Evolutionary conservation across 2,329 filamentous ascomycete genomes (phyloP).

Genomic region (Diplodia seriata): DNA sequence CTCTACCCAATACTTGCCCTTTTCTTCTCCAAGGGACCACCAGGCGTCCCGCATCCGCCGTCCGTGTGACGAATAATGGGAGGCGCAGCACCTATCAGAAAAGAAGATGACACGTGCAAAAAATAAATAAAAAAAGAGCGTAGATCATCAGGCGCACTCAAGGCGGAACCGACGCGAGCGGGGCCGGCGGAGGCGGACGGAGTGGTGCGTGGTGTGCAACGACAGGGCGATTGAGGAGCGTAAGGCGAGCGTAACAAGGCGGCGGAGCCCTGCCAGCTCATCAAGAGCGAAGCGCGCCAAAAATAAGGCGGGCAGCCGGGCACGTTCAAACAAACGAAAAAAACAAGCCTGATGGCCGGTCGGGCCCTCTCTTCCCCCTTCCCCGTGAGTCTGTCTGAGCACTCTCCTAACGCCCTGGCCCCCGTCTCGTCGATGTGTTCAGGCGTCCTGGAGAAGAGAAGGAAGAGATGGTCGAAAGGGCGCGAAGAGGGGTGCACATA

Average conservation of each 20-base stretch:
- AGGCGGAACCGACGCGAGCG: not conserved
- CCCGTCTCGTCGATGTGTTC: not conserved
- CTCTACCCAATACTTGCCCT: not conserved
- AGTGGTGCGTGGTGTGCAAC: not conserved
- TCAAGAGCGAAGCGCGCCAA: not conserved
- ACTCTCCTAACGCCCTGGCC: not conserved
- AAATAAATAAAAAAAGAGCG: too few relatives aligned
- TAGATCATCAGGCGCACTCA: too few relatives aligned
- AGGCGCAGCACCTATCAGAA: too few relatives aligned
- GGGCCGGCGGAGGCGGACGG: not conserved
- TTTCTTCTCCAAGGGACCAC: not conserved
- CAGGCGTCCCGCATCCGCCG: too few relatives aligned
- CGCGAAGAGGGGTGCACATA: not conserved
- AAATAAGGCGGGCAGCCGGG: not conserved
- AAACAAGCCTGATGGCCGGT: not conserved
- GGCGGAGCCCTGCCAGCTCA: not conserved
- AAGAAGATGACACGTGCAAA: too few relatives aligned
- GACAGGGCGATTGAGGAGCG: not conserved
- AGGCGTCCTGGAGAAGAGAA: not conserved
- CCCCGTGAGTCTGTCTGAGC: not conserved
- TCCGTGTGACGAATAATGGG: too few relatives aligned
- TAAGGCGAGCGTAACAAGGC: not conserved
- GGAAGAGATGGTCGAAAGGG: not conserved
- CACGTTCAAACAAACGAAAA: not conserved
- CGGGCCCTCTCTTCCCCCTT: not conserved